Percentiles rank a stretch among this genome's conserved stretches.
Conservation (phyloP, 2,329 filamentous ascomycete species). For the Thermomyces lanuginosus region DNA sequence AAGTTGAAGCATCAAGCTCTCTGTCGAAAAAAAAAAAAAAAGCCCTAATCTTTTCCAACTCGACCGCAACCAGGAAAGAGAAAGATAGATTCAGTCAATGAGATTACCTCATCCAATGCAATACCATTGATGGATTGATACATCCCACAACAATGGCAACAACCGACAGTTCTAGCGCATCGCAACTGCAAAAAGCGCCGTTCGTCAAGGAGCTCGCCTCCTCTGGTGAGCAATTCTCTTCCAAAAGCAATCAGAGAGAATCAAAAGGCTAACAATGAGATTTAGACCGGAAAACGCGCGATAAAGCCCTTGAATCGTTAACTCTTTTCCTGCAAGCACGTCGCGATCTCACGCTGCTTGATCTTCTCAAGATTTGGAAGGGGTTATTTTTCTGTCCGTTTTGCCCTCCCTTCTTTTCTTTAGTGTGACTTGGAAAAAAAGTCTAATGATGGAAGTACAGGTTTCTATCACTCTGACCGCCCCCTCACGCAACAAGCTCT, state of each 20-base stretch:
- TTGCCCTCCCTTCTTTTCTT: neutral
- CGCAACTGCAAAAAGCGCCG: slow-evolving; percentile 35
- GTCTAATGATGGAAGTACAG: slow-evolving; percentile 19
- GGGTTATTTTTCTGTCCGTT: slow-evolving; percentile 66
- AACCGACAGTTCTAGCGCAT: neutral
- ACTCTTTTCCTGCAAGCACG: slow-evolving; percentile 57
- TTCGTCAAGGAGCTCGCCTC: slow-evolving; percentile 75
- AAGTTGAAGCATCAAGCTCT: too few species aligned
- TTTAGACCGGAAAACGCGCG: slow-evolving; percentile 62
- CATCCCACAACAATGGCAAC: slow-evolving; percentile 15
- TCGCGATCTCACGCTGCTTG: slow-evolving; percentile 45
- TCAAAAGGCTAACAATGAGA: slow-evolving; percentile 10
- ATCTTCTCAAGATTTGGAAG: slow-evolving; percentile 83
- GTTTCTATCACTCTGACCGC: slow-evolving; percentile 85
- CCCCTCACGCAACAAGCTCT: slow-evolving; percentile 75
- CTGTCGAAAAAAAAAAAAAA: too few species aligned
- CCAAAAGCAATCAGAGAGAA: neutral
- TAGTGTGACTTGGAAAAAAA: neutral
- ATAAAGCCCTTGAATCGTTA: slow-evolving; percentile 60
- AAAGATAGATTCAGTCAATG: neutral
- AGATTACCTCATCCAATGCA: neutral
- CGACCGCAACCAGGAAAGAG: too few species aligned
- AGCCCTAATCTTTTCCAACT: too few species aligned
- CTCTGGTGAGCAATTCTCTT: slow-evolving; percentile 45
- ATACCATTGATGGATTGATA: too few species aligned